Evolutionary conservation across 495 filamentous ascomycete genomes (phyloP).

Genomic region (Hypoxylon trugodes): DNA sequence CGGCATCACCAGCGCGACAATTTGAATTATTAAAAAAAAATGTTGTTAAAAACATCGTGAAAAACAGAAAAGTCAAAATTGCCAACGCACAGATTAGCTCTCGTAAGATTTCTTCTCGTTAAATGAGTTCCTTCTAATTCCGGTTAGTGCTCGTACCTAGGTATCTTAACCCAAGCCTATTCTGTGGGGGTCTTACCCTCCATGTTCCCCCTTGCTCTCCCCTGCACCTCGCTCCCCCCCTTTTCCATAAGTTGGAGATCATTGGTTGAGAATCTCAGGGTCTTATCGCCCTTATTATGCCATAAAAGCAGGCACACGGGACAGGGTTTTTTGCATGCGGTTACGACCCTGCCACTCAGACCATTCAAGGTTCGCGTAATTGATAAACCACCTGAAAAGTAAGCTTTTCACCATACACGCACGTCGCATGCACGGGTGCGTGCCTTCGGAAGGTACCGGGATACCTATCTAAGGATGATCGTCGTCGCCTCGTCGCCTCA

Average conservation of each 20-base stretch:
- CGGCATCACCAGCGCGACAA: conserved; percentile 17
- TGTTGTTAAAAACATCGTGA: conserved; percentile 13
- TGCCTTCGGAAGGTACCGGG: too few relatives aligned
- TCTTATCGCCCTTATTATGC: neutral
- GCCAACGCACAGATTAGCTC: conserved; percentile 15
- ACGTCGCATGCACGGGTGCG: too few relatives aligned
- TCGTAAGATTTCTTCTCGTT: conserved; percentile 32
- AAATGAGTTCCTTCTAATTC: conserved; percentile 29
- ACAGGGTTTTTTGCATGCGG: too few relatives aligned
- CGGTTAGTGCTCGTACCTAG: conserved; percentile 18
- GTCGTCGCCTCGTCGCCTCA: too few relatives aligned
- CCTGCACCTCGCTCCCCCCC: neutral
- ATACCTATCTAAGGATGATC: too few relatives aligned
- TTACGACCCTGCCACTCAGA: too few relatives aligned
- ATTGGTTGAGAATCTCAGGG: neutral
- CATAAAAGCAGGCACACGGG: neutral
- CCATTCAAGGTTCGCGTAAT: too few relatives aligned
- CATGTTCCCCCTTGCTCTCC: too few relatives aligned
- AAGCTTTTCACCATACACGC: too few relatives aligned
- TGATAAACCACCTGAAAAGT: too few relatives aligned
- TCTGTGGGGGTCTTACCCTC: neutral
- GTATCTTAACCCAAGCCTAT: conserved; percentile 6
- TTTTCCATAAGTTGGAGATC: neutral
- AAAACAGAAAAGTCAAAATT: neutral
- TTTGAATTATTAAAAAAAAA: neutral